Evolutionary conservation across 441 rosid genomes (phyloP).

Genomic region (Daphne laureola): DNA sequence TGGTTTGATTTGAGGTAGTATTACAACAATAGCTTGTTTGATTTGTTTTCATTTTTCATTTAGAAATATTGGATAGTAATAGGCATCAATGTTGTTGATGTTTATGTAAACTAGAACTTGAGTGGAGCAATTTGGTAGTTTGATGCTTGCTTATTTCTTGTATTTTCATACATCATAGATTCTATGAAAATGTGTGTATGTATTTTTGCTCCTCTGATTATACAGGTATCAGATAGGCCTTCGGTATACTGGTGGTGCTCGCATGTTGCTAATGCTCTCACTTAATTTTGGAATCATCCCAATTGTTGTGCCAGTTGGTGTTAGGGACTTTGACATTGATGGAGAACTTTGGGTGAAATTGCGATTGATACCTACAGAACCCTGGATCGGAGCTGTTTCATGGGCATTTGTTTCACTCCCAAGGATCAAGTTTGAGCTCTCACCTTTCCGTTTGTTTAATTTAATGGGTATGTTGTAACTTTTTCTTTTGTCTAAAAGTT

Average conservation of each 20-base stretch:
- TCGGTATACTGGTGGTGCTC: conserved; percentile 93
- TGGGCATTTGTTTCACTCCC: conserved; percentile 99
- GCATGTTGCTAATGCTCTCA: conserved; percentile 77
- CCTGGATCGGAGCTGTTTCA: conserved; percentile 90
- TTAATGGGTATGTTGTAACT: conserved; percentile 65
- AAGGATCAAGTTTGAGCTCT: conserved; percentile 82
- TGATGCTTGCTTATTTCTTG: conserved; percentile 1
- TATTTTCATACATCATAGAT: neutral
- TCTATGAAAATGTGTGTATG: conserved; percentile 3
- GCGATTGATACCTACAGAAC: conserved; percentile 76
- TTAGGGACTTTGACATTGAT: conserved; percentile 89
- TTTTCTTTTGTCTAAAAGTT: conserved; percentile 9
- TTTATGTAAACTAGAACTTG: neutral
- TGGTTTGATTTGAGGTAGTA: no score
- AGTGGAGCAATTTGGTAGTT: neutral
- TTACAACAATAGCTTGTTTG: no score
- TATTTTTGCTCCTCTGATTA: conserved; percentile 10
- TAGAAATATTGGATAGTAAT: no score
- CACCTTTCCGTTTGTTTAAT: conserved; percentile 89
- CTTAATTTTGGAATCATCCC: conserved; percentile 78
- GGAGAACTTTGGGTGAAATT: conserved; percentile 98
- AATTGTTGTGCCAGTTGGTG: conserved; percentile 76
- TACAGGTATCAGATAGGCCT: conserved; percentile 92
- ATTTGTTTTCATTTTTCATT: no score
- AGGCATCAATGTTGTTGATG: neutral